Conservation (phyloP, 371 early-diverging fungal genomes). For the Funneliformis caledonium region DNA sequence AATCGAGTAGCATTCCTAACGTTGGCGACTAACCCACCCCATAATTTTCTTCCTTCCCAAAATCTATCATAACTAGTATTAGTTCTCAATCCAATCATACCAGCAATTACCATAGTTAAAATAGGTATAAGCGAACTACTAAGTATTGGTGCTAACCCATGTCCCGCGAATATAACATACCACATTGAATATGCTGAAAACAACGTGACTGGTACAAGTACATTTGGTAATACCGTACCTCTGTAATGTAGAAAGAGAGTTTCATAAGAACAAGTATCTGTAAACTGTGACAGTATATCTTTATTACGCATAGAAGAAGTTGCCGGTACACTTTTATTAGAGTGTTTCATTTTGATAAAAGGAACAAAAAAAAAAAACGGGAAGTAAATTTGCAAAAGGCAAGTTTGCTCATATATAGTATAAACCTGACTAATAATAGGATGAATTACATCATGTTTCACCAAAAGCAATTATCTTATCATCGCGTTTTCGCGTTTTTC, state of each 20-base stretch:
- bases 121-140: neutral
- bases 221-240: neutral
- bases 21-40: slow-evolving; percentile 61
- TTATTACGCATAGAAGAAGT: neutral
- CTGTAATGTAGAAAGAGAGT: neutral
- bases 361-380: neutral
- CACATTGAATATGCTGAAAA: neutral
- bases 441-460: too few species aligned
- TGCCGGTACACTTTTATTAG: neutral
- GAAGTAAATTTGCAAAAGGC: neutral
- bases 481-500: too few species aligned
- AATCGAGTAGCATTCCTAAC: slow-evolving; percentile 56
- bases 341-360: neutral
- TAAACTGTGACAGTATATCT: neutral
- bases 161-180: neutral
- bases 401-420: too few species aligned
- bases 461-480: too few species aligned
- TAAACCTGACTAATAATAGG: too few species aligned
- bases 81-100: neutral
- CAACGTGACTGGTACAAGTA: neutral
- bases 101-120: neutral
- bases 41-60: slow-evolving; percentile 78
- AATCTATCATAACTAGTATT: slow-evolving; percentile 2
- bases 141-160: neutral
- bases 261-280: neutral